These are phyloP conservation scores for Mortierella sp. DNA, from an alignment of 371 early-diverging fungal species.

Conservation along the genomic window DNA sequence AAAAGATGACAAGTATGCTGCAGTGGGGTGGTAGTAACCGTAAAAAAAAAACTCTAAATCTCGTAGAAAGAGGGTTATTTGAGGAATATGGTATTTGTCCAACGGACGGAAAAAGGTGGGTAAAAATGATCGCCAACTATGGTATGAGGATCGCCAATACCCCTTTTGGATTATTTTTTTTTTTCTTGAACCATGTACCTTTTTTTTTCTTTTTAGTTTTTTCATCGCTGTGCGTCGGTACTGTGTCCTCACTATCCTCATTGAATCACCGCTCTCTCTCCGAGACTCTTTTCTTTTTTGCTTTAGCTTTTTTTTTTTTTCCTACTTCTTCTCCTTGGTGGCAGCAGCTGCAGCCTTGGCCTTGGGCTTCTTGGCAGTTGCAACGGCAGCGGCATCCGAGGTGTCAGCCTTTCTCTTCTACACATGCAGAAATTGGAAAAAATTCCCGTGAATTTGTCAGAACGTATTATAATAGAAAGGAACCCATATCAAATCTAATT, in stretches of 20 bases:
- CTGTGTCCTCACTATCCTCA: not conserved
- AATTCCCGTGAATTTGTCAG: too few relatives aligned
- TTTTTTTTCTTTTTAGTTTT: not conserved
- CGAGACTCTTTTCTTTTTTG: not conserved
- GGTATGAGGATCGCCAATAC: not conserved
- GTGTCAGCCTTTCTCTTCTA: conserved; percentile 53
- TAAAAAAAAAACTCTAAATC: not conserved
- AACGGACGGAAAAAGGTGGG: too few relatives aligned
- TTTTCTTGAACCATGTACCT: not conserved
- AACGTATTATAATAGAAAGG: not conserved
- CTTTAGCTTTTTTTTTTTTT: conserved; percentile 6
- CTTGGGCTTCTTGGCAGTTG: conserved; percentile 50
- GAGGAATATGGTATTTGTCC: too few relatives aligned
- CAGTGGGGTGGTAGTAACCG: not conserved
- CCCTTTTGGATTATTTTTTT: not conserved
- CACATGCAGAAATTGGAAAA: not conserved
- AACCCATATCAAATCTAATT: not conserved
- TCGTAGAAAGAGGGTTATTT: too few relatives aligned
- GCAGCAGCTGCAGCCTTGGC: conserved; percentile 40
- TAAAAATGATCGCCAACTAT: not conserved
- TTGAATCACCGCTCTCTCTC: conserved; percentile 1
- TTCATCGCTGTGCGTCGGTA: not conserved
- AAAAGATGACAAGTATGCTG: not conserved
- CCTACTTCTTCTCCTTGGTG: conserved; percentile 26
- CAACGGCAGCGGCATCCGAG: conserved; percentile 25